Percentiles rank a stretch among this genome's conserved stretches.
Conservation (phyloP, 208 protist genomes). For the Wallacemonas sp. region DNA sequence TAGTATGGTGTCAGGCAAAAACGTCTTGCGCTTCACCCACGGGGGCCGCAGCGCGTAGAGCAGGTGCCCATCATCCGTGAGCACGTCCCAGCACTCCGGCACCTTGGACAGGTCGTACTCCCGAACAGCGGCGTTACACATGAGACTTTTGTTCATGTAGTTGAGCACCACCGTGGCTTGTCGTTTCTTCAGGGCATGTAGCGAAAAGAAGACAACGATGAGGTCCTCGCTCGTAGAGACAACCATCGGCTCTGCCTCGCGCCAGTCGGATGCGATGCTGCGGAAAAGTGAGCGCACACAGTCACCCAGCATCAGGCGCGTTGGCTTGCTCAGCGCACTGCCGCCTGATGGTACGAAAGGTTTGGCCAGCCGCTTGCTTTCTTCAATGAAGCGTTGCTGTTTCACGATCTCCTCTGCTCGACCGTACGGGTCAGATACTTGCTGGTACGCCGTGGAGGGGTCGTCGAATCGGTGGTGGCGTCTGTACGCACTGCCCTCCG, state of each 20-base stretch:
- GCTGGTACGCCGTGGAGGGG: conserved; percentile 29
- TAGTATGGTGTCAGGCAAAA: conserved; percentile 63
- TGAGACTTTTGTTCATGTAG: conserved; percentile 82
- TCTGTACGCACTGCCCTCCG: conserved; percentile 28
- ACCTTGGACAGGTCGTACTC: conserved; percentile 76
- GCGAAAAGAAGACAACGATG: conserved; percentile 81
- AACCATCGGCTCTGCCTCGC: conserved; percentile 60
- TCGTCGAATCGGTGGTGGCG: conserved; percentile 52
- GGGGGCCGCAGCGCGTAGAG: conserved; percentile 88
- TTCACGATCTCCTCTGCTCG: conserved; percentile 51
- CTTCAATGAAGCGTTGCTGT: conserved; percentile 67
- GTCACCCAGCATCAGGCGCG: conserved; percentile 80
- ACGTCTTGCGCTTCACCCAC: conserved; percentile 74
- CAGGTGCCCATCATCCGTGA: conserved; percentile 82
- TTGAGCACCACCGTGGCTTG: conserved; percentile 46
- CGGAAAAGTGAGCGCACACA: conserved; percentile 73
- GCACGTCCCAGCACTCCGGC: conserved; percentile 79
- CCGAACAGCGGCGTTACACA: conserved; percentile 58
- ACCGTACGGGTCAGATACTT: conserved; percentile 69
- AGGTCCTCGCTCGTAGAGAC: conserved; percentile 89
- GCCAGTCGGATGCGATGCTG: conserved; percentile 70
- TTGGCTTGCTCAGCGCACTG: conserved; percentile 48
- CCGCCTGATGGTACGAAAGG: conserved; percentile 72
- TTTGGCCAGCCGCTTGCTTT: conserved; percentile 57
- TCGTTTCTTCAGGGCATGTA: conserved; percentile 39